Conservation (phyloP, 2,329 filamentous ascomycete genomes). For the Coleophoma eucalyptorum region DNA sequence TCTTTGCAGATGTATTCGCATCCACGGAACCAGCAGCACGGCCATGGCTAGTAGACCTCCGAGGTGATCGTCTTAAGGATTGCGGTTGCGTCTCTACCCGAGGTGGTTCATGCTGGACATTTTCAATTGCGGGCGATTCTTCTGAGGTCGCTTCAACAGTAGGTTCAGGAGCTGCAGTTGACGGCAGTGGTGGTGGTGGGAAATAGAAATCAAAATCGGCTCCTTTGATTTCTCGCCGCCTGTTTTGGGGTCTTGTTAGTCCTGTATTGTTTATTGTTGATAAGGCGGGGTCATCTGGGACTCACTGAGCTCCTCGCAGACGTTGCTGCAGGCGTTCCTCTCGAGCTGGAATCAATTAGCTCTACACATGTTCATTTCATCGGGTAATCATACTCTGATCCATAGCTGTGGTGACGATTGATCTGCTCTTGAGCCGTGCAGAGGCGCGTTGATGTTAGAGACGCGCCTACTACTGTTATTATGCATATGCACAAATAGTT, state of each 20-base stretch:
- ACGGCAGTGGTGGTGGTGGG: background rate
- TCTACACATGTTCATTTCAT: background rate
- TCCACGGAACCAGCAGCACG: slow-evolving; percentile 15
- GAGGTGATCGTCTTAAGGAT: slow-evolving; percentile 4
- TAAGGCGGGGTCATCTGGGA: slow-evolving; percentile 3
- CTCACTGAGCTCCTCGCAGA: slow-evolving; percentile 61
- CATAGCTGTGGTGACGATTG: background rate
- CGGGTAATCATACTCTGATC: background rate
- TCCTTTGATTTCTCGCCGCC: slow-evolving; percentile 50
- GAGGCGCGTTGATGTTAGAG: slow-evolving; percentile 1
- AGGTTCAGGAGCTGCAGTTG: slow-evolving; percentile 27
- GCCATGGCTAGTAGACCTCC: slow-evolving; percentile 12
- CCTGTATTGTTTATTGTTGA: background rate
- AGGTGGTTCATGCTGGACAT: slow-evolving; percentile 9
- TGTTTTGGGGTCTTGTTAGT: slow-evolving; percentile 30
- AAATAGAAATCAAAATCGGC: slow-evolving; percentile 50
- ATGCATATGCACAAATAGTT: too few relatives aligned
- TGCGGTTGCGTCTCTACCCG: slow-evolving; percentile 12
- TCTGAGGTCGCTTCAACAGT: slow-evolving; percentile 26
- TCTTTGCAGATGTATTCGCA: slow-evolving; percentile 29
- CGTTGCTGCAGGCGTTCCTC: slow-evolving; percentile 62
- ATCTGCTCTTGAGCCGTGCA: background rate
- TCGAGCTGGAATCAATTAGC: slow-evolving; percentile 37
- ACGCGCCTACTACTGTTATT: background rate
- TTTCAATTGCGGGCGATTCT: background rate